phyloP scores from a whole-genome alignment of 2,329 filamentous ascomycete genomes.

The Fusarium sp. region DNA sequence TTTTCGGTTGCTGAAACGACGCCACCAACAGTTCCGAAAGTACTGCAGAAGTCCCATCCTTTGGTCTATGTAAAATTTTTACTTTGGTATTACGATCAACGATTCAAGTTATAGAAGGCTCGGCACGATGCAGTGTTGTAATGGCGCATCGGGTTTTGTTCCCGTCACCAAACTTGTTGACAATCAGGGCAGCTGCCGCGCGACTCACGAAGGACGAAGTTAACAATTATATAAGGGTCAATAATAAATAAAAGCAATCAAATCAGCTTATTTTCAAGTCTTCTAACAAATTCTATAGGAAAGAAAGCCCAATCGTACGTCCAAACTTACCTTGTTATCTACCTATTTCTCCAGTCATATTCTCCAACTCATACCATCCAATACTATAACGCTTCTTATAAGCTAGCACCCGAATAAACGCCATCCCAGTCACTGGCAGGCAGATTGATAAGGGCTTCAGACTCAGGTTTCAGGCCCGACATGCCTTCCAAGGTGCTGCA shows the following conservation, averaged over 20 bases:
- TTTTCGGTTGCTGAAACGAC: not conserved
- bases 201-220: not conserved
- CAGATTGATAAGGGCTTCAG: accelerated
- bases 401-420: accelerated
- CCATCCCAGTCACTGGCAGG: too few species aligned
- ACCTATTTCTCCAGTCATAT: not conserved
- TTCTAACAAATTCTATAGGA: not conserved
- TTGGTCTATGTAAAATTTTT: accelerated
- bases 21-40: not conserved
- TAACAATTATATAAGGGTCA: accelerated
- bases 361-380: too few species aligned
- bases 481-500: not conserved
- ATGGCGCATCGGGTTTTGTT: too few species aligned
- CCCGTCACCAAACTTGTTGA: not conserved
- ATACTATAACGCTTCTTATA: not conserved
- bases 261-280: too few species aligned
- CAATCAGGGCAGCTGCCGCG: not conserved
- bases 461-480: too few species aligned
- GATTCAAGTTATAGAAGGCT: accelerated
- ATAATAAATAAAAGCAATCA: not conserved
- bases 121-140: too few species aligned
- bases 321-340: not conserved
- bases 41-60: not conserved
- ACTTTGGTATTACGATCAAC: not conserved
- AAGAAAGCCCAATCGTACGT: not conserved